These are phyloP conservation scores for Xylaria sp. DNA, from an alignment of 2,329 filamentous ascomycete species.

Conservation along the genomic window DNA sequence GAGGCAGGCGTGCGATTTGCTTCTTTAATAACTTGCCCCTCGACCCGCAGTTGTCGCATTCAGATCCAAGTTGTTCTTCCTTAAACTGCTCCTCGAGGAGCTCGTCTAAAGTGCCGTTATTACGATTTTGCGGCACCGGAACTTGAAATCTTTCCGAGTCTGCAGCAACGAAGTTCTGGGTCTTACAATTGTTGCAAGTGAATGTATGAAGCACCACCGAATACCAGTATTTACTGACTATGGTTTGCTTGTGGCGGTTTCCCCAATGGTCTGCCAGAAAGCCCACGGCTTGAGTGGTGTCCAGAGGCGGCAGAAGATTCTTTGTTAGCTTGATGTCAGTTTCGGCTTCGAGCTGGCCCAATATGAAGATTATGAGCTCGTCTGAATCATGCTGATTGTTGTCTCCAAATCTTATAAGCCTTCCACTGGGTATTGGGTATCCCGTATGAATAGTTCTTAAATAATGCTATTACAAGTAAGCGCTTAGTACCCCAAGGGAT, in stretches of 20 bases:
- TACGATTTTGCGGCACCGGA: not conserved
- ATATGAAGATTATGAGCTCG: conserved; percentile 86
- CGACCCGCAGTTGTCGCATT: conserved; percentile 27
- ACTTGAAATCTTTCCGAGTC: conserved; percentile 28
- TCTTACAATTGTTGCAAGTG: conserved; percentile 68
- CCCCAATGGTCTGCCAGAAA: conserved; percentile 81
- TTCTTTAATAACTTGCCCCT: conserved; percentile 23
- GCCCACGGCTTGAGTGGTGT: conserved; percentile 52
- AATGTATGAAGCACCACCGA: conserved; percentile 72
- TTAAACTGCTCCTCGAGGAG: conserved; percentile 16
- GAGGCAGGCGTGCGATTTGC: conserved; percentile 52
- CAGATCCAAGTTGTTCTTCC: conserved; percentile 1
- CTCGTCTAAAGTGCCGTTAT: conserved; percentile 13
- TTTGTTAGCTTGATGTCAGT: conserved; percentile 69
- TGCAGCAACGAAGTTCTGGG: conserved; percentile 15
- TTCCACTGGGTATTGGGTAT: conserved; percentile 26
- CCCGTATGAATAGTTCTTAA: conserved; percentile 68
- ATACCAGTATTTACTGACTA: conserved; percentile 82
- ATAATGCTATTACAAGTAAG: conserved; percentile 61
- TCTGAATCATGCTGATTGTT: conserved; percentile 87
- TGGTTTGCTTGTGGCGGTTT: conserved; percentile 75
- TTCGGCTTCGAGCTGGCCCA: conserved; percentile 86
- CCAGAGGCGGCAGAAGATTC: conserved; percentile 26
- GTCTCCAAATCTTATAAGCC: conserved; percentile 69
- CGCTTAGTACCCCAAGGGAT: not conserved